Evolutionary conservation across 139 green algal species (phyloP).

Genomic region (Pleodorina starrii): DNA sequence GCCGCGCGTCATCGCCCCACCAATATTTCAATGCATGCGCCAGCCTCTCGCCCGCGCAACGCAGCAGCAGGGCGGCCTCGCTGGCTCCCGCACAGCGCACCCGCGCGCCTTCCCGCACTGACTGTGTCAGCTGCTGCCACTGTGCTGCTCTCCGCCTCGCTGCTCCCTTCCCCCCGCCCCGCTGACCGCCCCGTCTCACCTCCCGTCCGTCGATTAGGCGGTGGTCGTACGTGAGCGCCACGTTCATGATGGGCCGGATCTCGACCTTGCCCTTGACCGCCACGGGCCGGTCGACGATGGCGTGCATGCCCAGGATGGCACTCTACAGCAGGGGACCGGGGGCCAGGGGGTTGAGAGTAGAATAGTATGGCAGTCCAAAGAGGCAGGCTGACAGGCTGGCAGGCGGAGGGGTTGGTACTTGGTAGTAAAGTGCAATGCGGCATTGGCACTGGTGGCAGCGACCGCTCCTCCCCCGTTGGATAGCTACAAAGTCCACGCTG

Average conservation of each 20-base stretch:
- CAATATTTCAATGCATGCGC: too few relatives aligned
- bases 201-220: constrained; percentile 95
- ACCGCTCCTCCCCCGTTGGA: too few relatives aligned
- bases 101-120: background rate
- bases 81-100: background rate
- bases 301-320: constrained; percentile 96
- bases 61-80: background rate
- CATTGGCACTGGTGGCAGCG: too few relatives aligned
- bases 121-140: background rate
- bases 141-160: background rate
- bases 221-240: constrained; percentile 99
- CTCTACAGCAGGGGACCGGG: constrained; percentile 65
- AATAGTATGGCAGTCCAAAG: too few relatives aligned
- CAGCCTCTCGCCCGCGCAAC: background rate
- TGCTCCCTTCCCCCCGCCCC: background rate
- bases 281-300: constrained; percentile 87
- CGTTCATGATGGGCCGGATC: constrained; percentile 97
- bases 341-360: too few relatives aligned
- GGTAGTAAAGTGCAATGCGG: too few relatives aligned
- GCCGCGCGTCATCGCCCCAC: too few relatives aligned
- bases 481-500: too few relatives aligned
- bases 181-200: constrained; percentile 44
- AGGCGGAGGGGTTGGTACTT: too few relatives aligned
- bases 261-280: constrained; percentile 88
- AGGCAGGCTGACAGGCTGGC: too few relatives aligned